phyloP scores from a whole-genome alignment of 805 yeast species.

The Nakazawaea molendinolei region DNA sequence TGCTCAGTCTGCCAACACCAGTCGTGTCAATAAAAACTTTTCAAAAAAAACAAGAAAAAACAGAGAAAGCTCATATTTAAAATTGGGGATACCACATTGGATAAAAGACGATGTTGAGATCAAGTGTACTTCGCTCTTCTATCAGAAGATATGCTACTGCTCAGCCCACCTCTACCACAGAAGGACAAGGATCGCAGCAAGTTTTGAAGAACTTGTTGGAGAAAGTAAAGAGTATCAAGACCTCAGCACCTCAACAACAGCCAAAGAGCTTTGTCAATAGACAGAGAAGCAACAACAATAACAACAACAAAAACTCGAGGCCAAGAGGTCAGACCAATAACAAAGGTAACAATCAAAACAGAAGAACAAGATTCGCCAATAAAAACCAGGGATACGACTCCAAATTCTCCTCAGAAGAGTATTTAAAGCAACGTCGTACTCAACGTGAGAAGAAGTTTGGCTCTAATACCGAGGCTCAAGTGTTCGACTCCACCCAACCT shows the following conservation, averaged over 20 bases:
- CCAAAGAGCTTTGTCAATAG: not conserved
- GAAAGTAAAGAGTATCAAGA: slow-evolving; percentile 7
- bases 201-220: slow-evolving; percentile 9
- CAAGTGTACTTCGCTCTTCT: not conserved
- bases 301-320: no score
- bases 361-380: not conserved
- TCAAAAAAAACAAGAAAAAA: no score
- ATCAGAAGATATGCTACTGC: slow-evolving; percentile 4
- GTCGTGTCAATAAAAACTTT: not conserved
- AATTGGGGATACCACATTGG: no score
- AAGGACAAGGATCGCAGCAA: no score
- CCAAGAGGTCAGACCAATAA: not conserved
- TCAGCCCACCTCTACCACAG: no score
- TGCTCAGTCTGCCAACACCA: no score
- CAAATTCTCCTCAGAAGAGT: slow-evolving; percentile 2
- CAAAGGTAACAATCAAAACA: not conserved
- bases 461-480: not conserved
- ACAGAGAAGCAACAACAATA: not conserved
- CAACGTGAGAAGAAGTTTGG: slow-evolving; percentile 2
- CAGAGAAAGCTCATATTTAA: no score
- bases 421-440: slow-evolving; percentile 7
- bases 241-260: not conserved
- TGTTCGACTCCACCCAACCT: slow-evolving; percentile 4
- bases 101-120: slow-evolving; percentile 2
- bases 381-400: not conserved